phyloP scores from a whole-genome alignment of 2,329 filamentous ascomycete genomes.

The Diplodia scrobiculata region DNA sequence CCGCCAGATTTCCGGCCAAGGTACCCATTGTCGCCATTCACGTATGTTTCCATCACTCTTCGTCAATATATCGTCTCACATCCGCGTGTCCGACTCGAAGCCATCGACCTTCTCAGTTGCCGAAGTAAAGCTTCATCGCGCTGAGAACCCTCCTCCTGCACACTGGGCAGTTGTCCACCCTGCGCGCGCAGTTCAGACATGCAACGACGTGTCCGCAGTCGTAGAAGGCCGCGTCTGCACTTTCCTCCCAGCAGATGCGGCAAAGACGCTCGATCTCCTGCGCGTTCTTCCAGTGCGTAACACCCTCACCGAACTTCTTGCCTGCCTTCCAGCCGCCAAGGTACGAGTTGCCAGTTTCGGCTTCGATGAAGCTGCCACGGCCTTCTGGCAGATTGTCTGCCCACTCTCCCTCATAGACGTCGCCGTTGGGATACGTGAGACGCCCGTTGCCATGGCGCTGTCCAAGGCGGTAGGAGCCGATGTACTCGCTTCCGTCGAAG shows the following conservation, averaged over 20 bases:
- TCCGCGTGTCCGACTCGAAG: not conserved
- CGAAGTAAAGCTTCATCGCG: constrained; percentile 60
- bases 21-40: not conserved
- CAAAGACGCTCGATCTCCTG: constrained; percentile 63
- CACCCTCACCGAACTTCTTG: constrained; percentile 63
- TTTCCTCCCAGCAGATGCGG: constrained; percentile 64
- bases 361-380: constrained; percentile 59
- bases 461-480: constrained; percentile 57
- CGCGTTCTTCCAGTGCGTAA: constrained; percentile 63
- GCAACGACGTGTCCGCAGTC: constrained; percentile 66
- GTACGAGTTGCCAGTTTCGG: constrained; percentile 61
- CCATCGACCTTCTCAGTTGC: constrained; percentile 8
- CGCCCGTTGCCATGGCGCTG: constrained; percentile 59
- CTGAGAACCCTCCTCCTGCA: constrained; percentile 60
- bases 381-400: constrained; percentile 66
- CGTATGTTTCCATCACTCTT: not conserved
- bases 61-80: not conserved
- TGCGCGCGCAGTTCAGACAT: constrained; percentile 61
- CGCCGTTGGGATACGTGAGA: constrained; percentile 66
- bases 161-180: constrained; percentile 63
- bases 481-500: constrained; percentile 59
- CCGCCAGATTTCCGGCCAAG: not conserved
- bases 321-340: constrained; percentile 63
- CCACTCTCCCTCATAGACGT: constrained; percentile 61
- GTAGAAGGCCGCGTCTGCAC: constrained; percentile 62